phyloP scores from a whole-genome alignment of 805 yeast genomes.

The Wickerhamomyces ciferrii region DNA sequence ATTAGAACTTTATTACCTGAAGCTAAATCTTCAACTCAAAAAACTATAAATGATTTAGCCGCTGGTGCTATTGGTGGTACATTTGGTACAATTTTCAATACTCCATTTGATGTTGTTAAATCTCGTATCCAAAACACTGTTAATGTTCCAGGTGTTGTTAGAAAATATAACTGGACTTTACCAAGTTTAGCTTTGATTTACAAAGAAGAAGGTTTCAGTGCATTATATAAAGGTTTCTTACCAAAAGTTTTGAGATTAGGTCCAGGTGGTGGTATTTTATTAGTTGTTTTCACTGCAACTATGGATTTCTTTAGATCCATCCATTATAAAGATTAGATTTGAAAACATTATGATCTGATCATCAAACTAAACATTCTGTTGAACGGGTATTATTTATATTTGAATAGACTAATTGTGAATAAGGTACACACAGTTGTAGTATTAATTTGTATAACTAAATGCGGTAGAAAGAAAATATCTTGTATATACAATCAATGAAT shows the following conservation, averaged over 20 bases:
- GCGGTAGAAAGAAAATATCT: too few relatives aligned
- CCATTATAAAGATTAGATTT: slow-evolving; percentile 16
- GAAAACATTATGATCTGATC: neutral
- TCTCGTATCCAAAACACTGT: slow-evolving; percentile 85
- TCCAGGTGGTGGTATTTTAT: slow-evolving; percentile 98
- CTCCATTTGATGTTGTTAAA: slow-evolving; percentile 97
- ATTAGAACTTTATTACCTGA: slow-evolving; percentile 74
- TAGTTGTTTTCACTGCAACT: slow-evolving; percentile 92
- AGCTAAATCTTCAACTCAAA: slow-evolving; percentile 63
- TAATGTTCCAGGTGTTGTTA: slow-evolving; percentile 62
- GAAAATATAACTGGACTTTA: slow-evolving; percentile 89
- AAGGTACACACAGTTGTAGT: neutral
- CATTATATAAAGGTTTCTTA: slow-evolving; percentile 91
- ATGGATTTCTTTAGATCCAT: slow-evolving; percentile 83
- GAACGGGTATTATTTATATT: neutral
- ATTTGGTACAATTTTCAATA: slow-evolving; percentile 89
- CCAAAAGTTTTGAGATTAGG: slow-evolving; percentile 97
- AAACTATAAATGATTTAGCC: slow-evolving; percentile 80
- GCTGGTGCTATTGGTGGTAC: slow-evolving; percentile 98
- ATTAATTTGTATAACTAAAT: too few relatives aligned
- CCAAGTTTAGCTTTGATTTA: slow-evolving; percentile 73
- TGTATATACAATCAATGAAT: too few relatives aligned
- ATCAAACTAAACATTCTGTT: neutral
- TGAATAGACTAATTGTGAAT: neutral
- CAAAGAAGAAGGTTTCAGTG: slow-evolving; percentile 87